Percentiles rank a stretch among this genome's conserved stretches.
Evolutionary conservation across 192 early-diverging fungal genomes (phyloP).

Genomic region (Thoreauomyces humboldtii): DNA sequence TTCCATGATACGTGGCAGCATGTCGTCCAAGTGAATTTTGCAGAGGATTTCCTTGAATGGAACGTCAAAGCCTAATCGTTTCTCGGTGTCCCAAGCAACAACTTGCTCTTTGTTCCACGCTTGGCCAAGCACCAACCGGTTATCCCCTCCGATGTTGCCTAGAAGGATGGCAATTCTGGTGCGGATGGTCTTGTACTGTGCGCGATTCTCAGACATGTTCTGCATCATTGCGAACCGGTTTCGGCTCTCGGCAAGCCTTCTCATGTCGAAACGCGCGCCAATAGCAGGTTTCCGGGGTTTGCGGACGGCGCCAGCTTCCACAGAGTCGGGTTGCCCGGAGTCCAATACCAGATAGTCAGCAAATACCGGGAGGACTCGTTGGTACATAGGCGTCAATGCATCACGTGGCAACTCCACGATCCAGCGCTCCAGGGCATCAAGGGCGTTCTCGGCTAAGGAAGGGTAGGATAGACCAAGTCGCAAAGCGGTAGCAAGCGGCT

Average conservation of each 20-base stretch:
- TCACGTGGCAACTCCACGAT: conserved; percentile 18
- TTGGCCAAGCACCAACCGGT: conserved; percentile 26
- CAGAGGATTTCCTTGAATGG: conserved; percentile 69
- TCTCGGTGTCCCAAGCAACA: conserved; percentile 71
- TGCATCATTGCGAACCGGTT: neutral
- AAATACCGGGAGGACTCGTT: conserved; percentile 56
- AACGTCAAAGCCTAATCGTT: conserved; percentile 52
- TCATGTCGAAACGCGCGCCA: conserved; percentile 2
- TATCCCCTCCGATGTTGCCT: conserved; percentile 62
- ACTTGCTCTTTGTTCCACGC: conserved; percentile 28
- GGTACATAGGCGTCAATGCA: conserved; percentile 32
- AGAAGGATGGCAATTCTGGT: conserved; percentile 59
- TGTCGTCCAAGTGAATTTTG: conserved; percentile 66
- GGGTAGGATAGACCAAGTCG: conserved; percentile 64
- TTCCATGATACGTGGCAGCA: conserved; percentile 72
- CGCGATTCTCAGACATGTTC: too few relatives aligned
- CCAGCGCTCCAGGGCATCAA: conserved; percentile 64
- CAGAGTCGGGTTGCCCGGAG: too few relatives aligned
- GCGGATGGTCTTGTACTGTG: conserved; percentile 53
- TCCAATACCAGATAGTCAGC: conserved; percentile 67
- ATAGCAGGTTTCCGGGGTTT: neutral
- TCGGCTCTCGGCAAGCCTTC: neutral
- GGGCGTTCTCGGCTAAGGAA: conserved; percentile 57
- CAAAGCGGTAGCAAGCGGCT: conserved; percentile 62
- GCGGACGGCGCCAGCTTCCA: conserved; percentile 12